A percentile compares a stretch with the other conserved stretches of the same genome.
Conservation (phyloP, 805 yeast genomes). For the Candida awuae region DNA sequence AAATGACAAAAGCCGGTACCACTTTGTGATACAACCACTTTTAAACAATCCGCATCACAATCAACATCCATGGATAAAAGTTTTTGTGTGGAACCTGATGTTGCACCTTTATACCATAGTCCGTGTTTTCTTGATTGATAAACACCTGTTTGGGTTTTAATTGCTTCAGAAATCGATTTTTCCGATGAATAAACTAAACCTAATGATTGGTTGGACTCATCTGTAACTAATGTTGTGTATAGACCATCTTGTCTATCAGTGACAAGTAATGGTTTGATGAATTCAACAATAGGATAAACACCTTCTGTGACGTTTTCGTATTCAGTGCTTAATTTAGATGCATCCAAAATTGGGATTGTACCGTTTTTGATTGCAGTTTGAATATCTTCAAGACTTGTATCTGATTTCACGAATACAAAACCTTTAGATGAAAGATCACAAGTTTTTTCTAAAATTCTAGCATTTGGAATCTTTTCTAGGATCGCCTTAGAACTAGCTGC, state of each 20-base stretch:
- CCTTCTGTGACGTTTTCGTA: conserved; percentile 26
- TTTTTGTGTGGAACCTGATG: conserved; percentile 92
- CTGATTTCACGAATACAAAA: not conserved
- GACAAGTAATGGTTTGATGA: conserved; percentile 44
- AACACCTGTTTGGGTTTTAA: conserved; percentile 77
- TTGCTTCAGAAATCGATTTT: conserved; percentile 75
- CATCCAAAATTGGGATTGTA: conserved; percentile 29
- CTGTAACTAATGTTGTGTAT: conserved; percentile 76
- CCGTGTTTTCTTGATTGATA: conserved; percentile 91
- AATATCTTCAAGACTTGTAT: not conserved
- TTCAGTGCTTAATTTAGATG: conserved; percentile 28
- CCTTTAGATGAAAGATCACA: conserved; percentile 3
- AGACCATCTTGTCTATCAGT: conserved; percentile 87
- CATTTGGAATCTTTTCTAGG: conserved; percentile 27
- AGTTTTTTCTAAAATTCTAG: conserved; percentile 19
- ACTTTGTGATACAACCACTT: conserved; percentile 75
- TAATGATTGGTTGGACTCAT: conserved; percentile 57
- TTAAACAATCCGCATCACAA: conserved; percentile 88
- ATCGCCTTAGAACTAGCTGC: conserved; percentile 16
- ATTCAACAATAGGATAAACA: conserved; percentile 25
- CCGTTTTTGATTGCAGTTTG: conserved; percentile 21
- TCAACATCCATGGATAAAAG: conserved; percentile 62
- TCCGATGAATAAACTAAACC: conserved; percentile 88
- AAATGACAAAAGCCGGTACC: conserved; percentile 93
- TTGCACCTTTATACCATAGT: conserved; percentile 91